These are phyloP conservation scores for Juncus inflexus DNA, from an alignment of 176 grass and related monocot species.

Conservation along the genomic window DNA sequence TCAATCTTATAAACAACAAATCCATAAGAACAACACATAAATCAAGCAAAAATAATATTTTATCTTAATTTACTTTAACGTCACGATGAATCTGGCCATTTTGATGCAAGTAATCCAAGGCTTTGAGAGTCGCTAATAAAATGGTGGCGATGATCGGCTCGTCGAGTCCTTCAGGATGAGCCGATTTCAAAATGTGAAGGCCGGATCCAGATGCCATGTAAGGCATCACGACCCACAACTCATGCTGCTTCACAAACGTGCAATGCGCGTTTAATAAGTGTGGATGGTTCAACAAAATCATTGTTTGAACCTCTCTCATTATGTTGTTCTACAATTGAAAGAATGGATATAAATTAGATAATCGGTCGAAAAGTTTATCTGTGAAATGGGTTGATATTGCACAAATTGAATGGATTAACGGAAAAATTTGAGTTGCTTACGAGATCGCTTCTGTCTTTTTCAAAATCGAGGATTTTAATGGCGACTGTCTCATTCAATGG, in stretches of 20 bases:
- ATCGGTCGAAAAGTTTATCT: background rate
- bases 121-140: constrained; percentile 79
- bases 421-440: constrained; percentile 31
- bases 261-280: constrained; percentile 90
- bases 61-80: constrained; percentile 63
- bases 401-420: background rate
- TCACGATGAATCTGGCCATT: constrained; percentile 93
- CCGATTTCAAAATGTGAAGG: constrained; percentile 98
- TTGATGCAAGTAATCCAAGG: constrained; percentile 84
- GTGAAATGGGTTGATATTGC: background rate
- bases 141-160: constrained; percentile 79
- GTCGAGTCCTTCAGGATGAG: constrained; percentile 61
- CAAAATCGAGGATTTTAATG: constrained; percentile 94
- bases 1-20: constrained; percentile 17
- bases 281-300: constrained; percentile 87
- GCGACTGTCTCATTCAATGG: constrained; percentile 65
- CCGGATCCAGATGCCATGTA: constrained; percentile 92
- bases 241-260: constrained; percentile 67
- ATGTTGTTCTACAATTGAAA: constrained; percentile 64
- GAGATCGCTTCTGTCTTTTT: constrained; percentile 85
- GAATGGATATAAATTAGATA: background rate
- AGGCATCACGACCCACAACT: constrained; percentile 89
- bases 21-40: constrained; percentile 5
- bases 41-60: background rate
- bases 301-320: constrained; percentile 88